phyloP scores from a whole-genome alignment of 495 filamentous ascomycete genomes.

The Oidiodendron maius region DNA sequence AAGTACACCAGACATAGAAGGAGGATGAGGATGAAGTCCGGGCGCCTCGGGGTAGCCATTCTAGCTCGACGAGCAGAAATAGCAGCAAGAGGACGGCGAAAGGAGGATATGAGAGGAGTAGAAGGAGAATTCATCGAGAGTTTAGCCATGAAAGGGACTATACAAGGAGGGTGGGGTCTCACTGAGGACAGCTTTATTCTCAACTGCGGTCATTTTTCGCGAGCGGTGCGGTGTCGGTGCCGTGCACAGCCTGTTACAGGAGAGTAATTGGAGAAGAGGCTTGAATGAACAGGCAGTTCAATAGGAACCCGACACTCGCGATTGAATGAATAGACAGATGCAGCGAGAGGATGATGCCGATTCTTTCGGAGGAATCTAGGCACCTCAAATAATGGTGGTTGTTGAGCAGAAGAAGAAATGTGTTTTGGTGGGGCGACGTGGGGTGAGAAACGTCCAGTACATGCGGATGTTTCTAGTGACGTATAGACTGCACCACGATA shows the following conservation, averaged over 20 bases:
- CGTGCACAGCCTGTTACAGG: slow-evolving; percentile 18
- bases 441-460: not conserved
- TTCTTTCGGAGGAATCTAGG: no score
- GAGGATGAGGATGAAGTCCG: slow-evolving; percentile 38
- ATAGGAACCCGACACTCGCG: slow-evolving; percentile 18
- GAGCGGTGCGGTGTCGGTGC: slow-evolving; percentile 16
- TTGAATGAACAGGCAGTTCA: slow-evolving; percentile 14
- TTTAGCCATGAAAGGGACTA: slow-evolving; percentile 7
- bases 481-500: not conserved
- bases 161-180: slow-evolving; percentile 33
- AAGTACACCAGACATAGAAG: slow-evolving; percentile 43
- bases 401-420: slow-evolving; percentile 9
- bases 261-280: slow-evolving; percentile 2
- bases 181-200: slow-evolving; percentile 93
- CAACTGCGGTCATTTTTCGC: slow-evolving; percentile 64
- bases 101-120: not conserved
- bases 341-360: no score
- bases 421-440: slow-evolving; percentile 18
- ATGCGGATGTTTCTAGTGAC: not conserved
- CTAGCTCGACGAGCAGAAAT: not conserved
- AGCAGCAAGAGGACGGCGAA: not conserved
- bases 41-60: slow-evolving; percentile 12
- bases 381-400: slow-evolving; percentile 6
- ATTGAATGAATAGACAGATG: not conserved
- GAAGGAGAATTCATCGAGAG: no score